phyloP scores from a whole-genome alignment of 257 asterid genomes.

The Sherardia arvensis region DNA sequence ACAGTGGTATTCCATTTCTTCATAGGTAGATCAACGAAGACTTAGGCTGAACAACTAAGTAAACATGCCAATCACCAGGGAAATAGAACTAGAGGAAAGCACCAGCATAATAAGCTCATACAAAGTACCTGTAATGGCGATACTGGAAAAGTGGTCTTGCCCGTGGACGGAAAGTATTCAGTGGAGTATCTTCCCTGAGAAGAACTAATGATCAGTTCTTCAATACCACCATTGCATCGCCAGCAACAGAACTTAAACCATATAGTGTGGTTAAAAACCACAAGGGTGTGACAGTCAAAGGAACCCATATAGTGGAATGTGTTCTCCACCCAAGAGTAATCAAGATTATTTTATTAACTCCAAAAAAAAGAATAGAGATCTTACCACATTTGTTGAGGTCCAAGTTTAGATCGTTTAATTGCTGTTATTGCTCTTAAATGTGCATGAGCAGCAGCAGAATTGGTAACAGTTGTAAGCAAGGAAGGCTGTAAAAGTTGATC shows the following conservation, averaged over 20 bases:
- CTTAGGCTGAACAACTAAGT: background rate
- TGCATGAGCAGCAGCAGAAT: constrained; percentile 83
- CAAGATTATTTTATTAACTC: constrained; percentile 4
- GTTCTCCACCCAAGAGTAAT: background rate
- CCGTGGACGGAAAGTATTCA: constrained; percentile 88
- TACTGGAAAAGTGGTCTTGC: constrained; percentile 93
- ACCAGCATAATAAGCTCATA: background rate
- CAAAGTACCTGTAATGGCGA: constrained; percentile 90
- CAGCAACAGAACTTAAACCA: background rate
- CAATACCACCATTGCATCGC: constrained; percentile 7
- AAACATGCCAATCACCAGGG: background rate
- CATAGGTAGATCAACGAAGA: background rate
- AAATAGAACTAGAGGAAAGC: background rate
- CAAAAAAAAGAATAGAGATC: constrained; percentile 17
- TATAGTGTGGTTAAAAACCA: background rate
- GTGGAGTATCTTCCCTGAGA: constrained; percentile 87
- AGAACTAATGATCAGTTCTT: constrained; percentile 18
- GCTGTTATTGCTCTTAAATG: constrained; percentile 97
- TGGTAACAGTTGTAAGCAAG: constrained; percentile 88
- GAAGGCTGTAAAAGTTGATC: constrained; percentile 97
- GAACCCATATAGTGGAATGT: background rate
- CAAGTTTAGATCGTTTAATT: constrained; percentile 76
- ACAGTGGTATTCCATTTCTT: background rate
- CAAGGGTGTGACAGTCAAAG: background rate
- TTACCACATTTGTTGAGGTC: constrained; percentile 74